A percentile compares a stretch with the other conserved stretches of the same genome.
Evolutionary conservation across 2,329 filamentous ascomycete species (phyloP).

Genomic region (Clarireedia monteithiana): DNA sequence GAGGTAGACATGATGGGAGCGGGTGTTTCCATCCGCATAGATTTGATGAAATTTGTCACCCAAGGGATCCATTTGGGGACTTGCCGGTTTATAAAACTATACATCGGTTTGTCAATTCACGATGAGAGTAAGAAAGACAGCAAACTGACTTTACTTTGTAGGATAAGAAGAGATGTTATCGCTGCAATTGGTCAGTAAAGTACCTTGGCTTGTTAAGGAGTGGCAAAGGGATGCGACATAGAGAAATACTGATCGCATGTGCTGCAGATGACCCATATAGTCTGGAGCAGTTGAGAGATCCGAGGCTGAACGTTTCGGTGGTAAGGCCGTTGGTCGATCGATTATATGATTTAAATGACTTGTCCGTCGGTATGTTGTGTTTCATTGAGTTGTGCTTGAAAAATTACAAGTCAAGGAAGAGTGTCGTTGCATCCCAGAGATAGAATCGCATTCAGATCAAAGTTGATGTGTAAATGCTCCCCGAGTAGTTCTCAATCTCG

Average conservation of each 20-base stretch:
- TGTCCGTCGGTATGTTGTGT: conserved; percentile 56
- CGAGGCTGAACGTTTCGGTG: conserved; percentile 67
- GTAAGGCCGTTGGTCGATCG: conserved; percentile 78
- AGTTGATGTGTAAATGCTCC: background rate
- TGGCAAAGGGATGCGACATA: background rate
- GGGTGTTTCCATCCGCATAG: conserved; percentile 24
- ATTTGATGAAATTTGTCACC: conserved; percentile 17
- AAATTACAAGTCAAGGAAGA: background rate
- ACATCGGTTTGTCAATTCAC: conserved; percentile 41
- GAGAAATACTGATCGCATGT: background rate
- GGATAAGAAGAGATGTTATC: conserved; percentile 54
- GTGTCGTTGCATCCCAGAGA: too few relatives aligned
- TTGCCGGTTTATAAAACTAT: conserved; percentile 73
- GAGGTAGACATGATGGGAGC: conserved; percentile 11
- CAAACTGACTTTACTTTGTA: conserved; percentile 9
- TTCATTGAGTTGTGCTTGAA: background rate
- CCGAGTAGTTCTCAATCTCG: background rate
- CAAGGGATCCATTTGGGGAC: conserved; percentile 28
- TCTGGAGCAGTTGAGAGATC: conserved; percentile 69
- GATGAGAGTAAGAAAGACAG: background rate
- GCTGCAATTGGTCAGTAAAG: conserved; percentile 52
- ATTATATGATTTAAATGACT: conserved; percentile 70
- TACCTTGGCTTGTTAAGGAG: conserved; percentile 51
- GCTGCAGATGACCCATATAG: conserved; percentile 54
- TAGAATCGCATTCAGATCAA: too few relatives aligned